Evolutionary conservation across 1,284 basidiomycete genomes (phyloP).

Genomic region (Laetiporus sulphureus): DNA sequence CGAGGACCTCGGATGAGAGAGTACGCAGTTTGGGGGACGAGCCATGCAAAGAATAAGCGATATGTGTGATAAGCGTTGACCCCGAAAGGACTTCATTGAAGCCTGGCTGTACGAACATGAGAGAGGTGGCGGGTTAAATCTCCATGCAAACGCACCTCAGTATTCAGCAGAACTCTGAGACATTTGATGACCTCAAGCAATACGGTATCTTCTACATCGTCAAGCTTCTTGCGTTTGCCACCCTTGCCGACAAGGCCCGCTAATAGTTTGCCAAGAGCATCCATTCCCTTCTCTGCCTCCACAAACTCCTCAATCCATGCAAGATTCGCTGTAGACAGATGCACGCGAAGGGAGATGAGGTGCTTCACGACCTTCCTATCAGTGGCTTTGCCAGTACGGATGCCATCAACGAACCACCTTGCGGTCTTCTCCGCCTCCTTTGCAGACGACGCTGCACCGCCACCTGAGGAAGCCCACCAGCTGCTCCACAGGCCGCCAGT

Average conservation of each 20-base stretch:
- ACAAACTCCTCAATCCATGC: slow-evolving; percentile 80
- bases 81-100: slow-evolving; percentile 66
- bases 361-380: slow-evolving; percentile 69
- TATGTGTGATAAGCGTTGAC: slow-evolving; percentile 63
- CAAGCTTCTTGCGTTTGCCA: slow-evolving; percentile 49
- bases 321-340: slow-evolving; percentile 77
- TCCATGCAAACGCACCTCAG: slow-evolving; percentile 51
- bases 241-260: slow-evolving; percentile 54
- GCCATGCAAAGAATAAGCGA: slow-evolving; percentile 66
- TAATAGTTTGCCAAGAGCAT: slow-evolving; percentile 52
- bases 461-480: slow-evolving; percentile 67
- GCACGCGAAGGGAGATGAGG: slow-evolving; percentile 79
- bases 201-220: slow-evolving; percentile 62
- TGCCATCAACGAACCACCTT: slow-evolving; percentile 53
- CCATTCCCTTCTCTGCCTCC: slow-evolving; percentile 56
- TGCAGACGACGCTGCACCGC: slow-evolving; percentile 31
- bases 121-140: not conserved
- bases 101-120: slow-evolving; percentile 39
- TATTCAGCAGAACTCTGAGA: slow-evolving; percentile 79
- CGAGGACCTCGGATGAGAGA: slow-evolving; percentile 73
- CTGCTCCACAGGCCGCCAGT: slow-evolving; percentile 72
- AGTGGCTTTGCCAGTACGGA: slow-evolving; percentile 43
- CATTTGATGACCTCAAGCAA: slow-evolving; percentile 76
- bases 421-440: slow-evolving; percentile 42
- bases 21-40: slow-evolving; percentile 68